Percentiles rank a stretch among this genome's conserved stretches.
Evolutionary conservation across 169 alveolate genomes (phyloP).

Genomic region (Plasmodium chabaudi): DNA sequence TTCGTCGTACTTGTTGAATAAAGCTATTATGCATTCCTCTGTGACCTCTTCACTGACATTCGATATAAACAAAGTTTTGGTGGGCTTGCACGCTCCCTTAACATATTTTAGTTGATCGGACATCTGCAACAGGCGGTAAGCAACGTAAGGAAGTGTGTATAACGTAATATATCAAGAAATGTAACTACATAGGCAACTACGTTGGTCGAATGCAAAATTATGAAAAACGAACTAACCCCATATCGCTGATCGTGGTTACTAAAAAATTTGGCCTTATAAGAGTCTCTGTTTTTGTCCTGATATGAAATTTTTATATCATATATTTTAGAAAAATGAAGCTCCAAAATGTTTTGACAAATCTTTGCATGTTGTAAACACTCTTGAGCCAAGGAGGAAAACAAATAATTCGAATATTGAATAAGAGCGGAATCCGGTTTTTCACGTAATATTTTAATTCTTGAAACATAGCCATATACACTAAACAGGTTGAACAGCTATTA

Average conservation of each 20-base stretch:
- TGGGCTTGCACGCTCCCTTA: slow-evolving; percentile 83
- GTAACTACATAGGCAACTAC: not conserved
- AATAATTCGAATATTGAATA: slow-evolving; percentile 78
- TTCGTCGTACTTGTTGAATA: slow-evolving; percentile 75
- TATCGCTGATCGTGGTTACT: slow-evolving; percentile 67
- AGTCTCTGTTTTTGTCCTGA: slow-evolving; percentile 30
- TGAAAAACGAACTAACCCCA: slow-evolving; percentile 13
- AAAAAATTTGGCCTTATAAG: slow-evolving; percentile 49
- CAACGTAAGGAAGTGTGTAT: not conserved
- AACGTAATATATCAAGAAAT: not conserved
- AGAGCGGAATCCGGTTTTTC: slow-evolving; percentile 85
- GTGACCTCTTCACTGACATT: slow-evolving; percentile 77
- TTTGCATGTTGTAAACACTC: slow-evolving; percentile 72
- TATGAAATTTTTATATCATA: slow-evolving; percentile 78
- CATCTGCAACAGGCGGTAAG: slow-evolving; percentile 18
- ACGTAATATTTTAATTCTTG: slow-evolving; percentile 80
- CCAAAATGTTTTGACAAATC: slow-evolving; percentile 72
- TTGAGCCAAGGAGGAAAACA: slow-evolving; percentile 82
- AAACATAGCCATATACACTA: slow-evolving; percentile 81
- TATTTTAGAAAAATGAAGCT: slow-evolving; percentile 78
- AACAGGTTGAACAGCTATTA: slow-evolving; percentile 81
- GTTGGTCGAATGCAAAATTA: not conserved
- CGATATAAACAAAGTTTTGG: slow-evolving; percentile 81
- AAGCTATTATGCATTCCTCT: slow-evolving; percentile 73
- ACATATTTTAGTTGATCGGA: slow-evolving; percentile 80